phyloP scores from a whole-genome alignment of 2,329 filamentous ascomycete genomes.

The Boeremia exigua region DNA sequence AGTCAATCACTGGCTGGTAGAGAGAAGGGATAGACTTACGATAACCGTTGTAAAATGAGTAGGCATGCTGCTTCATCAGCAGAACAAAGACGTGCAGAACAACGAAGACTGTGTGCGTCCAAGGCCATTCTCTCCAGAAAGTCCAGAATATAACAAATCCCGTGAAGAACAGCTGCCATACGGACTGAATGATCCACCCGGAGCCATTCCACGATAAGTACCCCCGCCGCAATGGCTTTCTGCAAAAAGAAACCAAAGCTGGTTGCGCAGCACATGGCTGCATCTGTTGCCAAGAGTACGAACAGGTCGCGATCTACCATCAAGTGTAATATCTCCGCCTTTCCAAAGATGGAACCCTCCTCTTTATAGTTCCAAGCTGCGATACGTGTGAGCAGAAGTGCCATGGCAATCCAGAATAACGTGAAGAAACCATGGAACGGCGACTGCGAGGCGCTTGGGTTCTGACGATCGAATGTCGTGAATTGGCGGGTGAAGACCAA shows the following conservation, averaged over 20 bases:
- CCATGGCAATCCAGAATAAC: constrained; percentile 76
- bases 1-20: background rate
- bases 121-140: constrained; percentile 76
- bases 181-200: constrained; percentile 77
- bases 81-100: constrained; percentile 76
- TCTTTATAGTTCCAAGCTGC: constrained; percentile 71
- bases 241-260: constrained; percentile 71
- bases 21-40: constrained; percentile 39
- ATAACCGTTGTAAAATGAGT: constrained; percentile 80
- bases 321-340: constrained; percentile 72
- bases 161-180: constrained; percentile 74
- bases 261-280: constrained; percentile 70
- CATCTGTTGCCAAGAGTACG: constrained; percentile 66
- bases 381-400: constrained; percentile 70
- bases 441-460: constrained; percentile 67
- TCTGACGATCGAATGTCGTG: constrained; percentile 76
- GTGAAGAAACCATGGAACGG: constrained; percentile 82
- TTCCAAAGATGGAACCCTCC: constrained; percentile 72
- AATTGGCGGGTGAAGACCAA: constrained; percentile 76
- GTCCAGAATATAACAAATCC: constrained; percentile 68
- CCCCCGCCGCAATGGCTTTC: constrained; percentile 62
- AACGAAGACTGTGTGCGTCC: constrained; percentile 82
- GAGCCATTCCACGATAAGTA: constrained; percentile 69
- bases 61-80: constrained; percentile 85
- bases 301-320: constrained; percentile 67